Evolutionary conservation across 1,284 basidiomycete species (phyloP).

Genomic region (Wolfiporia cocos): DNA sequence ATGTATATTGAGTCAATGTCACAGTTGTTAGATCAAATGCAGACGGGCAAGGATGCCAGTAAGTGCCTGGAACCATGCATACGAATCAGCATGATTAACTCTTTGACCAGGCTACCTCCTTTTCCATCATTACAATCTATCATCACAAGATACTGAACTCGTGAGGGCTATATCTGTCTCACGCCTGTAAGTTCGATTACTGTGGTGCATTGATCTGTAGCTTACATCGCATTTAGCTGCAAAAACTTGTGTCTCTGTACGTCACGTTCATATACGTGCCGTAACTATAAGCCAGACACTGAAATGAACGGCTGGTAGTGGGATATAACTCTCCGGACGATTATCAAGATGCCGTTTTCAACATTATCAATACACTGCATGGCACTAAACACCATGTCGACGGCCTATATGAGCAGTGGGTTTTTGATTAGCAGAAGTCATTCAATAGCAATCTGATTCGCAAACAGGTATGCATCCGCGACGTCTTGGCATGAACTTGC

Average conservation of each 20-base stretch:
- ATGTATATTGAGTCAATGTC: conserved; percentile 21
- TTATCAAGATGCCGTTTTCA: not conserved
- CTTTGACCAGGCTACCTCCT: too few species aligned
- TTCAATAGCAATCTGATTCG: not conserved
- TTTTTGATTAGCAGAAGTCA: not conserved
- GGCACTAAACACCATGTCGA: not conserved
- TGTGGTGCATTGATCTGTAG: too few species aligned
- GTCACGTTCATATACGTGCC: conserved; percentile 8
- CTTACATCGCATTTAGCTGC: conserved; percentile 14
- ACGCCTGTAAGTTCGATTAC: too few species aligned
- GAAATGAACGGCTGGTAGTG: not conserved
- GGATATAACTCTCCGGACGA: not conserved
- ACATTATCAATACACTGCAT: not conserved
- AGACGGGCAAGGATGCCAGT: conserved; percentile 22
- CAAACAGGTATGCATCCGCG: conserved; percentile 30
- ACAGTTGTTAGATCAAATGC: conserved; percentile 27
- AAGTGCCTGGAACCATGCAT: too few species aligned
- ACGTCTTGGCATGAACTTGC: conserved; percentile 29
- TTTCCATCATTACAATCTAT: too few species aligned
- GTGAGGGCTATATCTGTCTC: too few species aligned
- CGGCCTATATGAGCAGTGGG: not conserved
- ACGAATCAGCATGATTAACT: too few species aligned
- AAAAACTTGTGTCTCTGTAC: conserved; percentile 30
- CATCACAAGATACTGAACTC: too few species aligned
- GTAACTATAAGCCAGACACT: not conserved